Evolutionary conservation across 2,329 filamentous ascomycete genomes (phyloP).

Genomic region (Sarocladium kiliense): DNA sequence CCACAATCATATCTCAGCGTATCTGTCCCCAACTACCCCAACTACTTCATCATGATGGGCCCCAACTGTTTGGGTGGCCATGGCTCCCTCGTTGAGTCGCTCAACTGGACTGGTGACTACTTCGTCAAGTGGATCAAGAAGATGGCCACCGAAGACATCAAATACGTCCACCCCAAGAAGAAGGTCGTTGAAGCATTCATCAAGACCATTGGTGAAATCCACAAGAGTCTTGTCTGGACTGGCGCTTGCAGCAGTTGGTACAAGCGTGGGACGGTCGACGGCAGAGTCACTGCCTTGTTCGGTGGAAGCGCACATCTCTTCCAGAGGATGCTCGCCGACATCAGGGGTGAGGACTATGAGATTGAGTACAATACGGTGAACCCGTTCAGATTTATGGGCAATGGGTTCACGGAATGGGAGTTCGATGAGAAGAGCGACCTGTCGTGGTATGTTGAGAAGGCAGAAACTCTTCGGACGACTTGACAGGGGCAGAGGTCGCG

Average conservation of each 20-base stretch:
- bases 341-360: slow-evolving; percentile 49
- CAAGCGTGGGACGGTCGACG: slow-evolving; percentile 37
- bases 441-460: slow-evolving; percentile 5
- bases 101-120: slow-evolving; percentile 47
- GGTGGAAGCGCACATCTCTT: slow-evolving; percentile 47
- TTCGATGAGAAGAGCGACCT: neutral
- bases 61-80: slow-evolving; percentile 47
- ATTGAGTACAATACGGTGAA: slow-evolving; percentile 34
- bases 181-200: slow-evolving; percentile 6
- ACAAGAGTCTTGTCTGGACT: slow-evolving; percentile 43
- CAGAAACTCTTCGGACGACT: neutral
- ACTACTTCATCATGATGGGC: slow-evolving; percentile 36
- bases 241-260: slow-evolving; percentile 46
- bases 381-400: slow-evolving; percentile 10
- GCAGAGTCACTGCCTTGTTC: slow-evolving; percentile 43
- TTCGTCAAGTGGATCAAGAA: slow-evolving; percentile 43
- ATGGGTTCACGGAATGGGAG: slow-evolving; percentile 3
- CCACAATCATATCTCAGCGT: slow-evolving; percentile 19
- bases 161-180: slow-evolving; percentile 5
- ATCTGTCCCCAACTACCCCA: slow-evolving; percentile 19
- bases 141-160: slow-evolving; percentile 44
- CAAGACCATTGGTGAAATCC: slow-evolving; percentile 37
- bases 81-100: slow-evolving; percentile 45
- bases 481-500: neutral
- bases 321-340: slow-evolving; percentile 45